phyloP scores from a whole-genome alignment of 2,329 filamentous ascomycete species.

The Septoria petroselini region DNA sequence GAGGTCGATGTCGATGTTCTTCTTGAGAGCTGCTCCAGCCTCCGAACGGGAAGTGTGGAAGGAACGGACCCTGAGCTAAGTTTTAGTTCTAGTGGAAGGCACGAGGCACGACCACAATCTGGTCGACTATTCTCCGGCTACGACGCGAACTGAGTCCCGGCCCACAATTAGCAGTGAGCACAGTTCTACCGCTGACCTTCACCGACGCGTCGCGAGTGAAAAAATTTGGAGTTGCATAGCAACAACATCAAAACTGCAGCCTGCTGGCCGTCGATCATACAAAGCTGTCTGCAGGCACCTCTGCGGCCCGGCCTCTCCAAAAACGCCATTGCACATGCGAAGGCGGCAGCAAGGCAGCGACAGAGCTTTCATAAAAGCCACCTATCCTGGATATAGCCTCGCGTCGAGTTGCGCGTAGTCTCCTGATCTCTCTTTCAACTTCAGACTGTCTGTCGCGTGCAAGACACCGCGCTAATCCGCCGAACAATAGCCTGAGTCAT shows the following conservation, averaged over 20 bases:
- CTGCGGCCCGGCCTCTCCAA: too few relatives aligned
- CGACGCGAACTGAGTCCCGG: conserved; percentile 5
- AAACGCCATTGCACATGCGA: too few relatives aligned
- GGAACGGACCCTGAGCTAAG: neutral
- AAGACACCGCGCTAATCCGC: neutral
- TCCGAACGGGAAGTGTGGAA: too few relatives aligned
- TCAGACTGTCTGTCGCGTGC: conserved; percentile 5
- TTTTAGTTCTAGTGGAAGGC: neutral
- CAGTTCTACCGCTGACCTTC: conserved; percentile 5
- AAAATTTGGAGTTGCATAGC: conserved; percentile 13
- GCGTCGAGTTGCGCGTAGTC: neutral
- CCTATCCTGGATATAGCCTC: neutral
- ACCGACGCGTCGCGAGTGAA: conserved; percentile 4
- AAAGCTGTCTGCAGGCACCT: too few relatives aligned
- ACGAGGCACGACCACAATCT: neutral
- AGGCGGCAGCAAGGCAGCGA: neutral
- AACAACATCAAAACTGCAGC: too few relatives aligned
- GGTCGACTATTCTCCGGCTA: neutral
- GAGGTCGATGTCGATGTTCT: too few relatives aligned
- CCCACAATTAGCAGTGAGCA: too few relatives aligned
- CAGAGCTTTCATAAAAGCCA: neutral
- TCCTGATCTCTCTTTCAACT: neutral
- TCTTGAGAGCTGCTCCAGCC: too few relatives aligned
- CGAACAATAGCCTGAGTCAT: conserved; percentile 13
- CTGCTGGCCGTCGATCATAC: neutral